phyloP scores from a whole-genome alignment of 495 filamentous ascomycete genomes.

The Neurospora sp. region DNA sequence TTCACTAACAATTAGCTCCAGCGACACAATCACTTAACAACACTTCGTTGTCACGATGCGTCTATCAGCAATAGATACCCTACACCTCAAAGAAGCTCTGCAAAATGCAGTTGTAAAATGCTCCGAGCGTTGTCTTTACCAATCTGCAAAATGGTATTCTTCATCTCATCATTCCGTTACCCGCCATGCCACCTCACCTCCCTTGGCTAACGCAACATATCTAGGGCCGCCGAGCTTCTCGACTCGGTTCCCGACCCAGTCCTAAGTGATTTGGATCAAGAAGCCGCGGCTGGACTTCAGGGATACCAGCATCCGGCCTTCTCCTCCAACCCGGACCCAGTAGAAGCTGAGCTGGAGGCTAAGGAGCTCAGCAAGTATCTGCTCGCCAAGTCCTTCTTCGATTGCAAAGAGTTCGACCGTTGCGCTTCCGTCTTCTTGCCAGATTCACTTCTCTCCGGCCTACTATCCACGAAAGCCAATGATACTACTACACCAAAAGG shows the following conservation, averaged over 20 bases:
- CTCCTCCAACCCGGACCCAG: conserved; percentile 40
- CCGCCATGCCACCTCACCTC: not conserved
- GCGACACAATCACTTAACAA: not conserved
- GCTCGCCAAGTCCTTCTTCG: conserved; percentile 89
- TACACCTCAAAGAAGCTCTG: conserved; percentile 49
- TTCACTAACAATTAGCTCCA: not conserved
- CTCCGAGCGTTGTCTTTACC: conserved; percentile 90
- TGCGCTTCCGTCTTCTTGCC: conserved; percentile 86
- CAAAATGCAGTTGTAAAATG: conserved; percentile 81
- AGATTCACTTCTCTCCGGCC: conserved; percentile 52
- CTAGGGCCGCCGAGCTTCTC: conserved; percentile 89
- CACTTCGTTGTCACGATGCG: conserved; percentile 10
- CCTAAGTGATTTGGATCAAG: conserved; percentile 27
- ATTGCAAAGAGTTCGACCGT: conserved; percentile 90
- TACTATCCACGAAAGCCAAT: conserved; percentile 40
- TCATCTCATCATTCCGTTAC: not conserved
- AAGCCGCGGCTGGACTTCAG: conserved; percentile 20
- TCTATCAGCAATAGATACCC: conserved; percentile 36
- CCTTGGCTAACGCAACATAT: conserved; percentile 1
- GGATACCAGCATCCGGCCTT: conserved; percentile 37
- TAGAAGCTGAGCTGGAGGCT: conserved; percentile 69
- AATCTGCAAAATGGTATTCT: conserved; percentile 87
- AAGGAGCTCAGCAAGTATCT: conserved; percentile 75
- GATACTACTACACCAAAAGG: conserved; percentile 44
- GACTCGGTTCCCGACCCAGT: conserved; percentile 54